These are phyloP conservation scores for Colletotrichum godetiae DNA, from an alignment of 2,329 filamentous ascomycete genomes.

Conservation along the genomic window DNA sequence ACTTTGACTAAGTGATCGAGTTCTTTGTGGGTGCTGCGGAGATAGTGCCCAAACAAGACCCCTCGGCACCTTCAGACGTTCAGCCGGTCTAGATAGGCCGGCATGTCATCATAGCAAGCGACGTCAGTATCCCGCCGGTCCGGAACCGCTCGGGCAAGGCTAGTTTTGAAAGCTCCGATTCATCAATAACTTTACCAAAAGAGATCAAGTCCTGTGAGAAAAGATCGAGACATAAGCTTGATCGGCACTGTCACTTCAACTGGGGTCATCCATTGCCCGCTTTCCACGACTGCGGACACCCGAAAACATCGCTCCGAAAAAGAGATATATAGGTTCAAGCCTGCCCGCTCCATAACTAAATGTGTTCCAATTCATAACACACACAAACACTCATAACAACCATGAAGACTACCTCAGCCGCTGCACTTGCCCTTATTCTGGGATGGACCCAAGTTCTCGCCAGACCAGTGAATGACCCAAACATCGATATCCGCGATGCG, in stretches of 20 bases:
- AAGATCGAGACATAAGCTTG: neutral
- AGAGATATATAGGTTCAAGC: neutral
- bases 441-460: neutral
- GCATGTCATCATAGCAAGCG: neutral
- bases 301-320: neutral
- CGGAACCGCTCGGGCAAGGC: neutral
- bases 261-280: neutral
- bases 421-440: neutral
- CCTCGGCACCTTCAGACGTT: neutral
- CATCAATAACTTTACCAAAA: neutral
- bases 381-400: neutral
- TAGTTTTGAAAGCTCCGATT: too few species aligned
- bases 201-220: neutral
- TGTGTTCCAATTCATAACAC: neutral
- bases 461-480: neutral
- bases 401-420: constrained; percentile 5
- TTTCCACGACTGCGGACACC: neutral
- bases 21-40: neutral
- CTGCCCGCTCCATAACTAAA: neutral
- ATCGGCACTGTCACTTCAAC: neutral
- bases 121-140: constrained; percentile 4
- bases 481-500: neutral
- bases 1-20: neutral
- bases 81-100: neutral
- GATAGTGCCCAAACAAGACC: neutral